Evolutionary conservation across 2,329 filamentous ascomycete genomes (phyloP).

Genomic region (Chaetomiaceae sp.): DNA sequence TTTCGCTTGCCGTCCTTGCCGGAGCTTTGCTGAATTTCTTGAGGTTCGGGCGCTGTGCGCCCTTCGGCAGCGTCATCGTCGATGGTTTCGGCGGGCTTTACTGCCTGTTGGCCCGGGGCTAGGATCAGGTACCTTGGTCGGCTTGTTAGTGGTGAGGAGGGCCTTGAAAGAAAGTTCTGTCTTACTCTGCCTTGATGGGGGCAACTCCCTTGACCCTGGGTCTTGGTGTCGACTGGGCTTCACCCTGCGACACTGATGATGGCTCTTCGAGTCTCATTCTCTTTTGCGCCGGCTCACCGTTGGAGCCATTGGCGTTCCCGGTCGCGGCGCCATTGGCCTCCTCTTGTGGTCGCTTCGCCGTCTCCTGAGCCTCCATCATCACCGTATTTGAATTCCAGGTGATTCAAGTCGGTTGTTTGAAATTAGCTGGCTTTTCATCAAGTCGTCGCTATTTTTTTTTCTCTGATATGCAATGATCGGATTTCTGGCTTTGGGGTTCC

Average conservation of each 20-base stretch:
- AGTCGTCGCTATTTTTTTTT: neutral
- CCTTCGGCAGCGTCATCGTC: conserved; percentile 50
- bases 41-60: conserved; percentile 28
- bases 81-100: conserved; percentile 25
- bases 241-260: conserved; percentile 1
- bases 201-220: conserved; percentile 54
- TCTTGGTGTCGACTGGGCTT: conserved; percentile 23
- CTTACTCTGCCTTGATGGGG: conserved; percentile 64
- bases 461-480: neutral
- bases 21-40: conserved; percentile 27
- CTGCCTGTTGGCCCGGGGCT: conserved; percentile 28
- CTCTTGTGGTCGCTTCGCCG: conserved; percentile 17
- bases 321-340: conserved; percentile 16
- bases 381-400: neutral
- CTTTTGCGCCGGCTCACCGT: conserved; percentile 43
- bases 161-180: neutral
- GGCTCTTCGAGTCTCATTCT: conserved; percentile 50
- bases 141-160: conserved; percentile 1
- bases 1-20: conserved; percentile 34
- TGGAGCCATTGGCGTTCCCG: conserved; percentile 24
- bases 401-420: neutral
- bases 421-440: neutral
- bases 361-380: conserved; percentile 24
- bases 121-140: conserved; percentile 40
- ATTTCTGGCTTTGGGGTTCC: neutral